Evolutionary conservation across 2,329 filamentous ascomycete species (phyloP).

Genomic region (Graphilbum ipis-grandicollis): DNA sequence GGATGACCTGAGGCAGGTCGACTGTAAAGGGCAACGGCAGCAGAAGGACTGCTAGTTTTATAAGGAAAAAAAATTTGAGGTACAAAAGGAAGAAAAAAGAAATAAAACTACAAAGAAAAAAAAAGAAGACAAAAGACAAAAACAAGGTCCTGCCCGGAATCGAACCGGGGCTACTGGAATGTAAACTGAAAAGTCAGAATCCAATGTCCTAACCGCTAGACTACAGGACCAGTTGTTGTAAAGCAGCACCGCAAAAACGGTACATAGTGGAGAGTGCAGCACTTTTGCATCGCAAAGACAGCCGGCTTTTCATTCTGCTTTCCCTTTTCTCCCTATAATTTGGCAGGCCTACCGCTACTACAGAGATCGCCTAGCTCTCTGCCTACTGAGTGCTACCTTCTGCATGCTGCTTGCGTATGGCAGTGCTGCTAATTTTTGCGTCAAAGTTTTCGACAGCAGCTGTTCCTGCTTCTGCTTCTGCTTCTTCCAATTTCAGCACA

Average conservation of each 20-base stretch:
- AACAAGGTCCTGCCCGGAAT: background rate
- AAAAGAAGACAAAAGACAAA: background rate
- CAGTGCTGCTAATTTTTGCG: slow-evolving; percentile 81
- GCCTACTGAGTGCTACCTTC: slow-evolving; percentile 6
- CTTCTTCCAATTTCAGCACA: slow-evolving; percentile 55
- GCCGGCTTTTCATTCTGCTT: no score
- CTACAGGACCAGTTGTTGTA: background rate
- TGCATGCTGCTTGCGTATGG: slow-evolving; percentile 43
- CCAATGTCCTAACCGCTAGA: background rate
- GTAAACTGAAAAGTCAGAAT: background rate
- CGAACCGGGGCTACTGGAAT: background rate
- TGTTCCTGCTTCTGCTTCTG: slow-evolving; percentile 13
- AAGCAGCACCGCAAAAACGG: background rate
- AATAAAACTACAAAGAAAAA: background rate
- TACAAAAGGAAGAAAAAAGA: background rate
- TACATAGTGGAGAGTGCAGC: background rate
- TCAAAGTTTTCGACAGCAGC: slow-evolving; percentile 45
- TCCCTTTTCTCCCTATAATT: no score
- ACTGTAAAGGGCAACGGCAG: no score
- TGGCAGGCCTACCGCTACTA: no score
- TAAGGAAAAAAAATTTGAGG: background rate
- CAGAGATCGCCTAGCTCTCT: no score
- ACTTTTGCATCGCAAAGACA: no score
- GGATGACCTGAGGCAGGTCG: no score
- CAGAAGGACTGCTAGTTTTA: no score